Conservation (phyloP, 2,329 filamentous ascomycete species). For the Penicillium sp. region DNA sequence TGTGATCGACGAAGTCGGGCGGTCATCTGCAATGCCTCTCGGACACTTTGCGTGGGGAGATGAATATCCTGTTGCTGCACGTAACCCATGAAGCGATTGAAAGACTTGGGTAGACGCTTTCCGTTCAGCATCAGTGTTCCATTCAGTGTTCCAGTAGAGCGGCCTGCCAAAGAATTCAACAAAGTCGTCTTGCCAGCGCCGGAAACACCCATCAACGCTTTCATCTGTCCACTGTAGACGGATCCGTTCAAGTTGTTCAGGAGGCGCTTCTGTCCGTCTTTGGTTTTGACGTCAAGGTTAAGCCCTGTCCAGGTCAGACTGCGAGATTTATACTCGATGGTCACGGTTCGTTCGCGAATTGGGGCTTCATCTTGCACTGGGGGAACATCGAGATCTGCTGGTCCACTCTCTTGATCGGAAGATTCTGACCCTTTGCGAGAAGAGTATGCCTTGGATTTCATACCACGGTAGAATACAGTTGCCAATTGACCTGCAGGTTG, state of each 20-base stretch:
- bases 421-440: not conserved
- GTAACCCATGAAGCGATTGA: constrained; percentile 62
- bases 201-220: constrained; percentile 50
- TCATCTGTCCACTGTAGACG: constrained; percentile 46
- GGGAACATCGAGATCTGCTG: not conserved
- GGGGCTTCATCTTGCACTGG: not conserved
- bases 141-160: constrained; percentile 60
- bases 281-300: constrained; percentile 47
- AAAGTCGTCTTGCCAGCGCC: constrained; percentile 80
- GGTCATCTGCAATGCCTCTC: constrained; percentile 62
- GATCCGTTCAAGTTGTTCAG: constrained; percentile 46
- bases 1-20: constrained; percentile 60
- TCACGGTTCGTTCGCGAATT: not conserved
- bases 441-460: not conserved
- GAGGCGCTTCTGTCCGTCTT: constrained; percentile 40
- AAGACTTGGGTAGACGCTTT: constrained; percentile 52
- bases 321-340: not conserved
- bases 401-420: not conserved
- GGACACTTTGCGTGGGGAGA: constrained; percentile 58
- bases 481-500: not conserved
- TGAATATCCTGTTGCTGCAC: constrained; percentile 64
- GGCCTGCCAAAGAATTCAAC: constrained; percentile 66
- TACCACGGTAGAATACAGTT: not conserved
- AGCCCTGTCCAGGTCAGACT: constrained; percentile 49
- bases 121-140: constrained; percentile 63